Base-by-base conservation (phyloP, 2,329 filamentous ascomycete genomes). In the Teratosphaeria zuluensis region DNA sequence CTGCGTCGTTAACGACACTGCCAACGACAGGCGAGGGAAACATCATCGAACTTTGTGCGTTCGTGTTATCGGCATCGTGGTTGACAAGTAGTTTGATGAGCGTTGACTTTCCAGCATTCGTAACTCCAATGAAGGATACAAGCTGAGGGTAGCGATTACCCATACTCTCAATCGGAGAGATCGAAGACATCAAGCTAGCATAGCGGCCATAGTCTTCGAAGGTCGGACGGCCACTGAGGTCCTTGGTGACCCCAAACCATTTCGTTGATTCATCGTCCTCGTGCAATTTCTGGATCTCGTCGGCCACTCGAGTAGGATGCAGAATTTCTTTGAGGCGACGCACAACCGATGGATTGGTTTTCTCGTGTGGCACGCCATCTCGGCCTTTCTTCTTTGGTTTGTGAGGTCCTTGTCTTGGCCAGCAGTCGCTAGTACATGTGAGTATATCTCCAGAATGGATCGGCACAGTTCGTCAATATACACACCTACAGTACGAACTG, bases 41-140 rank as follows among this genome's bases (percentile, higher is more conserved):
- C 62, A 65, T 62, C 11, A 58, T 58, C 24, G 62, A 53, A 56
- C 71, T 69, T 35, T 71, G 66, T 16, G 60, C 57, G 19, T 65
- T 58, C 59, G 56, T 59, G 64, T 67, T 61, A 9, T 66, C 60
- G 16, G 65, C 68, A 51, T 78, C 74, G 55, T 70, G 65, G 51
- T 70, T 69, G 48, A 81, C 77, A 11, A 81, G 68, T 51, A 81
- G 66, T 59, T 78, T 79, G 62, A 81, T 78, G 30, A 81, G 61
- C 2, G 76, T 78, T 52, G 77, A 80, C 66, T 81, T 81, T 1
- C 79, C 79, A 16, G 77, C 78, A 51, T 69, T 69, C 4, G 69
- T 71, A 8, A 68, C 63, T 33, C 69, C 69, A 54, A 72, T 68
- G 60, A 72, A 72, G n/a, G 69, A 72, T 3, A 70, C 68, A 28